Evolutionary conservation across 768 basidiomycete species (phyloP).

Genomic region (Tylopilus balloui): DNA sequence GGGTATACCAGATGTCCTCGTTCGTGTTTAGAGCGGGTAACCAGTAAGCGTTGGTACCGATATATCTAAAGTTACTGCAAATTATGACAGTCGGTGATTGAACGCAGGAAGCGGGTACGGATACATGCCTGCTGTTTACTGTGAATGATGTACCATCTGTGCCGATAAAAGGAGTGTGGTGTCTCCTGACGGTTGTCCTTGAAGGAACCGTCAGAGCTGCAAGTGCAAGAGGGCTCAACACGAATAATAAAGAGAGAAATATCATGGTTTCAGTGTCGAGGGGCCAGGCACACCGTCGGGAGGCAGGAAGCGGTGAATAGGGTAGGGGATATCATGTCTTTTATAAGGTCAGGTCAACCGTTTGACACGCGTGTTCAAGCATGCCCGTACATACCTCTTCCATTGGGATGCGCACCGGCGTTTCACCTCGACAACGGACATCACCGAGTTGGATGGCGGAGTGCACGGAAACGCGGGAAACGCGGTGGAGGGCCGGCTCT

Average conservation of each 20-base stretch:
- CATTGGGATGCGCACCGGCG: conserved; percentile 1
- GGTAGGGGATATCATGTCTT: neutral
- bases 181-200: conserved; percentile 29
- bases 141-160: conserved; percentile 43
- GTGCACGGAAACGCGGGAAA: neutral
- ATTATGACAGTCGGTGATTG: conserved; percentile 24
- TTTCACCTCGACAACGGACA: conserved; percentile 1
- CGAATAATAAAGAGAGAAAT: conserved; percentile 27
- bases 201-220: conserved; percentile 31
- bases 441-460: neutral
- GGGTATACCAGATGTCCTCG: conserved; percentile 52
- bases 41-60: conserved; percentile 69
- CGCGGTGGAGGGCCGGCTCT: neutral
- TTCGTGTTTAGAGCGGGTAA: conserved; percentile 48
- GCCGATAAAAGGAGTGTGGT: conserved; percentile 41
- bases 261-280: conserved; percentile 33
- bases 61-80: conserved; percentile 37
- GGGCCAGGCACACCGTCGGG: neutral
- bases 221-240: conserved; percentile 30
- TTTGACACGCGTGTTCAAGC: conserved; percentile 15
- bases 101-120: neutral
- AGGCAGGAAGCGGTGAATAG: neutral
- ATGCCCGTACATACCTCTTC: neutral
- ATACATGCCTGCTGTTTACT: conserved; percentile 49
- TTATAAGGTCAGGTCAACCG: conserved; percentile 16